Percentiles rank a stretch among this genome's conserved stretches.
Evolutionary conservation across 192 early-diverging fungal genomes (phyloP).

Genomic region (Phlyctochytrium arcticum): DNA sequence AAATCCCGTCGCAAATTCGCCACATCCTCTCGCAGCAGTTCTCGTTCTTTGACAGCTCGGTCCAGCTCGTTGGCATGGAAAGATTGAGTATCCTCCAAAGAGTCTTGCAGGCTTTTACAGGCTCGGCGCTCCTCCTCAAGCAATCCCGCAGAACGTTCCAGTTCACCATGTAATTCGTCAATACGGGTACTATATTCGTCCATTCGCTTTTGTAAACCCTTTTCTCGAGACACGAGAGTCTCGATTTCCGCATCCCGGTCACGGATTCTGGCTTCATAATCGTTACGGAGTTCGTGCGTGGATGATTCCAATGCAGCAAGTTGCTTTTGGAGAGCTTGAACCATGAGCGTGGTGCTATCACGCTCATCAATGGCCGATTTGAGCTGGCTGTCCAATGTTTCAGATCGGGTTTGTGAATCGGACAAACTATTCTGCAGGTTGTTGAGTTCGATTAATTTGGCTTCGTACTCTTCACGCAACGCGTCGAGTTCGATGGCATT

Average conservation of each 20-base stretch:
- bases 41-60: not conserved
- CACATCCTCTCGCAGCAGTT: not conserved
- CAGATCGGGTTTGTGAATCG: too few species aligned
- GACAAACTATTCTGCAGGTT: too few species aligned
- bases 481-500: too few species aligned
- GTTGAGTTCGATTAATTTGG: too few species aligned
- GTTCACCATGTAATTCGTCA: not conserved
- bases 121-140: not conserved
- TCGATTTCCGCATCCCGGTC: not conserved
- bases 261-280: not conserved
- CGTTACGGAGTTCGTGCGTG: not conserved
- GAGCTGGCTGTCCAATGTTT: too few species aligned
- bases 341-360: not conserved
- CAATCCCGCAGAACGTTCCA: not conserved
- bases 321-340: not conserved
- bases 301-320: not conserved
- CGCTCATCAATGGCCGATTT: not conserved
- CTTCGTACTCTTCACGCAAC: too few species aligned
- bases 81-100: not conserved
- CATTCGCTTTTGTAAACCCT: not conserved
- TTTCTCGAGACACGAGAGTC: too few species aligned
- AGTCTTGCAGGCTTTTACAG: not conserved
- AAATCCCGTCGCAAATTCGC: not conserved
- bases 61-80: not conserved
- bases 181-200: not conserved